Percentiles rank a stretch among this genome's conserved stretches.
Evolutionary conservation across 2,329 filamentous ascomycete species (phyloP).

Genomic region (Xylariales sp.): DNA sequence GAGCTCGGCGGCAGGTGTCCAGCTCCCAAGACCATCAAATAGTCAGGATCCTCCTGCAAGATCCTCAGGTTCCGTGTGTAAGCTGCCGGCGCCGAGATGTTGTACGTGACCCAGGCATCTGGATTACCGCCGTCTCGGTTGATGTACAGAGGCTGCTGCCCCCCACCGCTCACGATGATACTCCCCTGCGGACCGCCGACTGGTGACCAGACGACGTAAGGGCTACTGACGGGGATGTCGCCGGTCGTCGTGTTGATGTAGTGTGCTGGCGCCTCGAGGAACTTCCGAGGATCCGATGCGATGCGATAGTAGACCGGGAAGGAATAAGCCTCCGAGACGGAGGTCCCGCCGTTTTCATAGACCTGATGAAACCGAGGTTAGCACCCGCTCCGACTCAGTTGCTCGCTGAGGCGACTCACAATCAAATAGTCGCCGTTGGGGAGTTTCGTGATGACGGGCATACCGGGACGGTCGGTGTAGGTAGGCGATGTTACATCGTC

Average conservation of each 20-base stretch:
- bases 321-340: conserved; percentile 12
- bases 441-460: conserved; percentile 50
- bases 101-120: conserved; percentile 23
- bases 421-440: conserved; percentile 58
- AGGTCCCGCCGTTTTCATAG: conserved; percentile 30
- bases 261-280: conserved; percentile 18
- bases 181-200: conserved; percentile 27
- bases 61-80: conserved; percentile 24
- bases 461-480: conserved; percentile 28
- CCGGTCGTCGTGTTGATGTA: conserved; percentile 19
- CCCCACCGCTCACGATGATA: conserved; percentile 27
- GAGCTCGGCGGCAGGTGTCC: conserved; percentile 35
- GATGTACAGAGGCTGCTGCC: conserved; percentile 24
- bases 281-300: conserved; percentile 22
- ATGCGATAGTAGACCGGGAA: conserved; percentile 29
- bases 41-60: conserved; percentile 18
- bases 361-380: conserved; percentile 7
- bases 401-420: conserved; percentile 12
- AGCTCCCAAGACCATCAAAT: conserved; percentile 30
- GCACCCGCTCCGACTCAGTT: not conserved
- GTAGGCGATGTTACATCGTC: conserved; percentile 55
- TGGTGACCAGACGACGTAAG: conserved; percentile 30
- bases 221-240: conserved; percentile 23
- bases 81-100: conserved; percentile 19
- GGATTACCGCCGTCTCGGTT: conserved; percentile 26